Evolutionary conservation across 73 alveolate species (phyloP).

Genomic region (Blepharisma stoltei): DNA sequence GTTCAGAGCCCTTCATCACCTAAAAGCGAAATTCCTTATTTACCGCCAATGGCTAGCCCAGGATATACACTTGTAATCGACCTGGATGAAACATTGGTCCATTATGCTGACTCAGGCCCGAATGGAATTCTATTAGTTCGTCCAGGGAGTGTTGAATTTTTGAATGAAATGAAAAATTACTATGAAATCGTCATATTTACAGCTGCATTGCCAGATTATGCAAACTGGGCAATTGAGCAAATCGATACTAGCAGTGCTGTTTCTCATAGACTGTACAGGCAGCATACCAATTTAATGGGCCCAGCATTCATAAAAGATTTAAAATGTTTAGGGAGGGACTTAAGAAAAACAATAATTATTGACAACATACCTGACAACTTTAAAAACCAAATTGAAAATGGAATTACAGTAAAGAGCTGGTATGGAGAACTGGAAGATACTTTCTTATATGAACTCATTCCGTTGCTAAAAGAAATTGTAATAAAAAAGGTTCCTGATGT

Average conservation of each 20-base stretch:
- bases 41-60: neutral
- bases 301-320: conserved; percentile 48
- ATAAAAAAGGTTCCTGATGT: conserved; percentile 71
- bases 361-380: conserved; percentile 76
- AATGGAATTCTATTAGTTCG: conserved; percentile 40
- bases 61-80: conserved; percentile 68
- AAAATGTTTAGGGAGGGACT: conserved; percentile 57
- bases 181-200: conserved; percentile 59
- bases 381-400: conserved; percentile 63
- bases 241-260: conserved; percentile 32
- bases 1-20: neutral
- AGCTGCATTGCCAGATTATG: conserved; percentile 64
- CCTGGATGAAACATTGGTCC: conserved; percentile 75
- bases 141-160: conserved; percentile 44
- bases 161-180: conserved; percentile 40
- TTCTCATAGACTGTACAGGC: conserved; percentile 42
- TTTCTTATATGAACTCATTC: conserved; percentile 78
- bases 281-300: conserved; percentile 43
- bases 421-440: conserved; percentile 70
- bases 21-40: neutral
- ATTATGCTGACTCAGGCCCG: conserved; percentile 55
- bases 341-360: conserved; percentile 52
- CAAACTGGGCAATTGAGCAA: conserved; percentile 54
- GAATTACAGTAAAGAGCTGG: conserved; percentile 62
- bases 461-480: conserved; percentile 73